Evolutionary conservation across 148 eudicot genomes (phyloP), one percentile per base, ranked within the genome.

Genomic region (Vaccinium vitisidaea): DNA sequence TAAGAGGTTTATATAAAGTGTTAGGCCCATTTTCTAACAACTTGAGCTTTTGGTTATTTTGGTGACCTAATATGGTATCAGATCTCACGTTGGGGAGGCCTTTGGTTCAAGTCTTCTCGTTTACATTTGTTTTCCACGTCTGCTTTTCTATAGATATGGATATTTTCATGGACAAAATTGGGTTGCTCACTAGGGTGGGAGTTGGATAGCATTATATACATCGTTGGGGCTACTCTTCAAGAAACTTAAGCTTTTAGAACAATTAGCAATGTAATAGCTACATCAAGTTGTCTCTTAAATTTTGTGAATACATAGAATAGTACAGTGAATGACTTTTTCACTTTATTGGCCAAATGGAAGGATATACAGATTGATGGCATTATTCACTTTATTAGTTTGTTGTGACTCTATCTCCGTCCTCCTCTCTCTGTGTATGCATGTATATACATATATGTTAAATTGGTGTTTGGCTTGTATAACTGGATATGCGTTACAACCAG

Each of bases 401-500:
- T 63, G 4, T 25, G 14, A 23, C 73, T 65, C 12, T 67, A 25
- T 25, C 73, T 25, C 32, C 36, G 0, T 25, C 43, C 43, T 13
- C 16, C 27, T 1, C 25, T 32, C 36, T 23, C 36, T 27, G 8
- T 18, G 12, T 25, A 16, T 25, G 8, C n/a, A 23, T 13, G 8
- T 6, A 13, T 27, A 14, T 2, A 13, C 2, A 0, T 2, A 43
- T 43, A 43, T 12, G 21, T 27, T 15, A 3, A 25, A 54, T 53
- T 77, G 18, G 18, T 39, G 15, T 79, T 52, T 8, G 43, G 48
- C 46, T 30, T 7, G 19, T 52, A 14, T 77, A 77, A 52, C 80
- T 49, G 8, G n/a, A 79, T 79, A 30, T n/a, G 55, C 21, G 15
- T 46, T 81, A 59, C 61, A 21, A 75, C 81, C 78, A 85, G 87